A percentile compares a stretch with the other conserved stretches of the same genome.
These are phyloP conservation scores for Nelumbo lutea DNA, from an alignment of 164 flowering plant genomes.

Conservation along the genomic window DNA sequence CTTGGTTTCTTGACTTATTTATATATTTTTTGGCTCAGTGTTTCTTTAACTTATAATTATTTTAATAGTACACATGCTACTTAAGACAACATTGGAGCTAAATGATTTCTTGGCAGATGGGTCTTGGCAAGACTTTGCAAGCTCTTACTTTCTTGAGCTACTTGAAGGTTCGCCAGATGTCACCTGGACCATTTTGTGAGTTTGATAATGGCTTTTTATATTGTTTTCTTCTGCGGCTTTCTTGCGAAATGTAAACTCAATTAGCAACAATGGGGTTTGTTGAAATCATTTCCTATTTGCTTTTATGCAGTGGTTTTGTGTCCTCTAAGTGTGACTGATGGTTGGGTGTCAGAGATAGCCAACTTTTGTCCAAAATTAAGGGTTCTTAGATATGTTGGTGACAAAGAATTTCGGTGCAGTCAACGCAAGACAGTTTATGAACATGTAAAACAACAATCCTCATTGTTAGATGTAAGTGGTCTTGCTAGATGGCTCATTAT, in stretches of 20 bases:
- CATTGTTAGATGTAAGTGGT: constrained; percentile 39
- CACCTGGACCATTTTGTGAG: constrained; percentile 87
- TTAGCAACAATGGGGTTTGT: not conserved
- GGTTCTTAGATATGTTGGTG: constrained; percentile 73
- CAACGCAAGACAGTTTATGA: constrained; percentile 43
- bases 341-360: constrained; percentile 78
- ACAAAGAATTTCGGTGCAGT: constrained; percentile 51
- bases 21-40: no score
- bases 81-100: constrained; percentile 1
- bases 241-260: not conserved
- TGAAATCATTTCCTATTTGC: not conserved
- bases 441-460: constrained; percentile 31
- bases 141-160: constrained; percentile 79
- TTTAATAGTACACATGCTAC: no score
- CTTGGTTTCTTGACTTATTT: no score
- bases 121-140: constrained; percentile 94
- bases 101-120: constrained; percentile 62
- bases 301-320: constrained; percentile 72
- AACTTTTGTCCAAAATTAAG: constrained; percentile 54
- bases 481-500: not conserved
- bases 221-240: not conserved
- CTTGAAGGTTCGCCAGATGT: constrained; percentile 47
- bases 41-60: no score
- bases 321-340: constrained; percentile 90
- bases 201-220: not conserved